Base-by-base conservation (phyloP, 1,139 yeast genomes). In the Hansenula sp. region DNA sequence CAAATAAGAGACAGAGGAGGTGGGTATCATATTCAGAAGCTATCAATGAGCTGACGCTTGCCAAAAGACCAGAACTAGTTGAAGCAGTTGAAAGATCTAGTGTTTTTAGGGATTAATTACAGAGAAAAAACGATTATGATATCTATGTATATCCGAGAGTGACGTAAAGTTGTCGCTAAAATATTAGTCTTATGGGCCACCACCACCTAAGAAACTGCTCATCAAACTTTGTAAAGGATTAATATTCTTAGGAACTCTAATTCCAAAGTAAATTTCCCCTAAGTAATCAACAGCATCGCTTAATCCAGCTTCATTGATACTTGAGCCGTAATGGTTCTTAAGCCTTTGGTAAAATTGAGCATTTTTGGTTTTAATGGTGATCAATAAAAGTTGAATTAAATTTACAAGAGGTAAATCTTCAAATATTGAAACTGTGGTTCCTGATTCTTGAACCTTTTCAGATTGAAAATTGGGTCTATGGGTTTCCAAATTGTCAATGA, bases 1-100 rank as follows among this genome's bases (percentile, higher is more conserved):
- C 61, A 21, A 46, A 66, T 13, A 67, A 67, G 45, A 71, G 98
- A 49, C 68, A 72, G 33, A 68, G 98, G 42, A 67, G 78, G 47
- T 89, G 97, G 96, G 84, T 87, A 57, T 70, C 77, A 1, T 89
- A 78, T 55, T 66, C 75, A 2, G 91, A 87, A 50, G 96, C 96
- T 1, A 74, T 73, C 47, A 78, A 71, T 44, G 88, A 85, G 52
- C 65, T 91, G 44, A 48, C 65, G 7, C 71, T 69, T 46, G 76
- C 84, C 17, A 76, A 81, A 39, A 66, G 96, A 45, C 81, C 83
- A 0, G 96, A 89, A 60, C 67, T 88, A 48, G 70, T 81, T 1
- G 75, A 72, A 49, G 94, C 90, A 1, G 68, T 88, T 49, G 76
- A 79, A 37, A 67, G 61, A 42, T 65, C 70, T 4, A 54, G 59